phyloP scores from a whole-genome alignment of 345 rosid species.

The Lepidium africanum region DNA sequence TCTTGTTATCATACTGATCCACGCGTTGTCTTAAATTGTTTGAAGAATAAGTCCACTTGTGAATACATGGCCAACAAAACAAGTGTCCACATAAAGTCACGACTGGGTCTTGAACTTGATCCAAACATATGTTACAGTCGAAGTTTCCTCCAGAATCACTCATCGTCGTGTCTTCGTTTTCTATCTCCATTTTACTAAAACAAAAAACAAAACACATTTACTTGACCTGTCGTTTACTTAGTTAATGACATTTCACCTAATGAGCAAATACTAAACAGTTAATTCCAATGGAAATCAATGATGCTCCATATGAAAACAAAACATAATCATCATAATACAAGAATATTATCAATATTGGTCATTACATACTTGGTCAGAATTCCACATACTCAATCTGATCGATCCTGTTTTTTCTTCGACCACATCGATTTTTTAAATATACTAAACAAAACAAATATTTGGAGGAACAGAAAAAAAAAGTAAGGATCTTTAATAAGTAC shows the following conservation, averaged over 20 bases:
- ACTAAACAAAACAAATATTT: too few relatives aligned
- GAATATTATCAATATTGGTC: background rate
- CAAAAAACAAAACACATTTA: background rate
- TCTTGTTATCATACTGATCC: conserved; percentile 8
- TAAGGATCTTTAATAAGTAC: background rate
- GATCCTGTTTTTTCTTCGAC: too few relatives aligned
- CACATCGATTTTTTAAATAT: too few relatives aligned
- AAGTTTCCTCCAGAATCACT: conserved; percentile 45
- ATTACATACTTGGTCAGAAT: background rate
- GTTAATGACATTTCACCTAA: background rate
- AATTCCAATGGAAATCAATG: background rate
- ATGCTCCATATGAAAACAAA: background rate
- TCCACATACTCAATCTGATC: background rate
- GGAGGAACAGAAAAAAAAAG: background rate
- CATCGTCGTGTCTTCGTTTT: background rate
- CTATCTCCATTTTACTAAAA: conserved; percentile 25
- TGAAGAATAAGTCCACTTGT: conserved; percentile 73
- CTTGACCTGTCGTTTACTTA: conserved; percentile 5
- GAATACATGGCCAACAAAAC: conserved; percentile 97
- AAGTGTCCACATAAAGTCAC: conserved; percentile 94
- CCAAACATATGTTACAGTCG: conserved; percentile 89
- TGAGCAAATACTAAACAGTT: background rate
- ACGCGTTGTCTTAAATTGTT: conserved; percentile 30
- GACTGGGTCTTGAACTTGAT: conserved; percentile 73
- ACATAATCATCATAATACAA: background rate